Base-by-base conservation (phyloP, 1,284 basidiomycete species). In the Irpex sp. region DNA sequence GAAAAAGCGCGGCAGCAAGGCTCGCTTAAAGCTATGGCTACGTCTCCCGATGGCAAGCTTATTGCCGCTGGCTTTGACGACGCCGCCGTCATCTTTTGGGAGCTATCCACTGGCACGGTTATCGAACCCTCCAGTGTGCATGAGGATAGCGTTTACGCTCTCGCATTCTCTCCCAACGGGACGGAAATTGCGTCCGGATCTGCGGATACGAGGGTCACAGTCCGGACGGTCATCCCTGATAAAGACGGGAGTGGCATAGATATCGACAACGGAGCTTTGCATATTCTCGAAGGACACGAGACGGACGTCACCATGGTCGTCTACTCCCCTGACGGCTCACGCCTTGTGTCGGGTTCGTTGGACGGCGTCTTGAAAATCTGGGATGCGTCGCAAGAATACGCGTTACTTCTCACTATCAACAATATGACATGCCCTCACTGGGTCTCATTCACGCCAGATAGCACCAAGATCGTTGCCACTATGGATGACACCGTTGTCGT, bases 211-310 rank as follows among this genome's bases (percentile, higher is more conserved):
- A 60, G 4, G 9, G 55, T 63, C 47, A 65, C 69, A 0, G 70
- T 80, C 3, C 75, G 70, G 50, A 68, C 69, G 5, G 68, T 80
- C 26, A 69, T 63, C 26, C 79, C 77, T 62, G 75, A 76, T 3
- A 71, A 71, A 11, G 75, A 79, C 56, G 72, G 71, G 13, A 62
- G 13, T 19, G 37, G 11, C 11, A 60, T 61, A 17, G 64, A 67
- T 60, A 63, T 58, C 15, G 65, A 64, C 46, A 63, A 65, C 15
- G 71, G 71, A 26, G 17, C 33, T 21, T 17, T 39, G 8, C 8
- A 17, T 26, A 37, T 54, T 8, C 51, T 46, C 17, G 37, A 37
- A 21, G 60, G 19, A 8, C 64, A 65, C 56, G 60, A 58, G 17
- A 59, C 63, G 21, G 51, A 47, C 1, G 61, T 62, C 6, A 63